Base-by-base conservation (phyloP, 176 grass and related monocot species). In the Oryza glaberrima region DNA sequence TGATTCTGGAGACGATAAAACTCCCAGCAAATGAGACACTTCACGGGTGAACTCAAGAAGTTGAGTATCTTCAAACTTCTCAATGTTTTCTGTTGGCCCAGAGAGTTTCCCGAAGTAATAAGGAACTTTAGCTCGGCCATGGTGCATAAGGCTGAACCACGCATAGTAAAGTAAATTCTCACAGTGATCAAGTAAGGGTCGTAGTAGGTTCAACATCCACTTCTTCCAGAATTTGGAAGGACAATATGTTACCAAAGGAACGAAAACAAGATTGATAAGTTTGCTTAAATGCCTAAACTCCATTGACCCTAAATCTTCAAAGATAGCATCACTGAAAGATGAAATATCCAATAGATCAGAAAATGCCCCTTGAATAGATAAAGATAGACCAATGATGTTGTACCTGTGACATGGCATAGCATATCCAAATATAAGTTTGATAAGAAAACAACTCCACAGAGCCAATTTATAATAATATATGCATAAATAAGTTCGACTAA, bases 281-380 rank as follows among this genome's bases (percentile, higher is more conserved):
- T 77, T 77, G 14, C 83, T 89, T 44, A 89, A 43, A 74, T 94
- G 89, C 73, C 92, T 76, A 40, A 86, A 94, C 79, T 94, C 89
- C 88, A 94, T 94, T 34, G 69, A 84, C 69, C 81, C 64, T 36
- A 94, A 65, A 48, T 91, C 86, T 72, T 94, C 79, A 43, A 83
- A 73, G 49, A 94, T 71, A 76, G 92, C 69, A 73, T 77, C 51
- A 45, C 26, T 67, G 32, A 91, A 49, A 81, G 85, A 86, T 66
- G 83, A 76, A 76, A 45, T 64, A 28, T 88, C 80, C 22, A 88
- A 44, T 22, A 72, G 81, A 22, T 81, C 78, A 47, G 67, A 87
- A 28, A 94, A 89, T 67, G 79, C 65, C 32, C 88, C 86, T 26
- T 87, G 75, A 54, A 87, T 86, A 67, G 75, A 75, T 51, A 89